Evolutionary conservation across 2,329 filamentous ascomycete genomes (phyloP).

Genomic region (Ascochyta lentis): DNA sequence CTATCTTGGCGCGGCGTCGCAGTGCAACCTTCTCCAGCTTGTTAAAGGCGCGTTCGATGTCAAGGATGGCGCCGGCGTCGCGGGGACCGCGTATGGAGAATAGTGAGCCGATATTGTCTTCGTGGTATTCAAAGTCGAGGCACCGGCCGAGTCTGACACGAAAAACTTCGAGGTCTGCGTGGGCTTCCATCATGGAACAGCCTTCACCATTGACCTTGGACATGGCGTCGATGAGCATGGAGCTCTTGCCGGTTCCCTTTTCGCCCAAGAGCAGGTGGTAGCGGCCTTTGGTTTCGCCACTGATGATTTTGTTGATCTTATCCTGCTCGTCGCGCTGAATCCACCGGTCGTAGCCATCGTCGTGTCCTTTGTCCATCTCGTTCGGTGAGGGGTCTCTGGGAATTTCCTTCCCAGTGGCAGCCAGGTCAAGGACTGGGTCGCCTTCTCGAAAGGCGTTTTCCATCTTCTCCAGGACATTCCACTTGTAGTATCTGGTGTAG

Average conservation of each 20-base stretch:
- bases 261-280: constrained; percentile 94
- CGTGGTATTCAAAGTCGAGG: constrained; percentile 94
- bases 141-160: constrained; percentile 91
- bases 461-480: constrained; percentile 90
- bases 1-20: constrained; percentile 65
- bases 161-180: constrained; percentile 94
- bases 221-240: constrained; percentile 97
- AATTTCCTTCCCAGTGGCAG: constrained; percentile 45
- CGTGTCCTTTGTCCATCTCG: constrained; percentile 25
- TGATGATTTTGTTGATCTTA: constrained; percentile 81
- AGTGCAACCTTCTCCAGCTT: constrained; percentile 97
- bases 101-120: constrained; percentile 95
- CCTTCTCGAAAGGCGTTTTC: constrained; percentile 88
- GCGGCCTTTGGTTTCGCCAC: constrained; percentile 75
- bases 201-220: constrained; percentile 87
- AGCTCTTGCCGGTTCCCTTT: constrained; percentile 95
- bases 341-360: constrained; percentile 73
- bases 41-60: constrained; percentile 96
- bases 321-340: constrained; percentile 82
- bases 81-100: constrained; percentile 93
- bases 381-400: constrained; percentile 32
- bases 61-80: constrained; percentile 88
- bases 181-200: constrained; percentile 94
- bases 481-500: constrained; percentile 74
- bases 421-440: constrained; percentile 83